A percentile compares a stretch with the other conserved stretches of the same genome.
phyloP scores from a whole-genome alignment of 192 early-diverging fungal genomes.

The Podila verticillata region DNA sequence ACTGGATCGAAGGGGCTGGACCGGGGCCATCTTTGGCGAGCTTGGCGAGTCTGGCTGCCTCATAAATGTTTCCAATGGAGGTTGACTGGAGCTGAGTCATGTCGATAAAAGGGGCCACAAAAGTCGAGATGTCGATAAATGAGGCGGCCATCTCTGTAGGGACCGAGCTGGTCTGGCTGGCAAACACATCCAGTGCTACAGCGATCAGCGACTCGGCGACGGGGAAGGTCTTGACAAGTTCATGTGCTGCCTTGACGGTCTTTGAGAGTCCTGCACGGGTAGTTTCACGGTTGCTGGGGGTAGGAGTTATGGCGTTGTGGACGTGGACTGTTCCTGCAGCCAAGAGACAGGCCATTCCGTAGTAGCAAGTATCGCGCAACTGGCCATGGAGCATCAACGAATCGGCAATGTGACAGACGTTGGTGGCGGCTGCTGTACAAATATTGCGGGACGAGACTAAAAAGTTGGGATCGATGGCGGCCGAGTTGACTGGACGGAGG shows the following conservation, averaged over 20 bases:
- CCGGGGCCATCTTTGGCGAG: conserved; percentile 48
- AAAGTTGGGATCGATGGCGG: conserved; percentile 47
- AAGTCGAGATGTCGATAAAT: conserved; percentile 49
- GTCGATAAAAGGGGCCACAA: conserved; percentile 47
- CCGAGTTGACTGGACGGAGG: conserved; percentile 49
- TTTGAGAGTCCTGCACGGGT: conserved; percentile 49
- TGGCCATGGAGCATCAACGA: conserved; percentile 47
- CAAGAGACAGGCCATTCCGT: conserved; percentile 52
- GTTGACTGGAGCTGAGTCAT: conserved; percentile 44
- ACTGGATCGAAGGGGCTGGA: conserved; percentile 48
- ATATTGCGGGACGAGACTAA: conserved; percentile 51
- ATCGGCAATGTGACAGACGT: conserved; percentile 54
- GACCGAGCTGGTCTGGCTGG: conserved; percentile 42
- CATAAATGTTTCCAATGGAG: conserved; percentile 47
- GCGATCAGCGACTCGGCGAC: conserved; percentile 49
- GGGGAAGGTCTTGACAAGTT: conserved; percentile 52
- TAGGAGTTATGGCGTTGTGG: conserved; percentile 51
- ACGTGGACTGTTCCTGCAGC: conserved; percentile 54
- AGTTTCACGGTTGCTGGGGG: conserved; percentile 46
- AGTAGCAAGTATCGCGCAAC: conserved; percentile 39
- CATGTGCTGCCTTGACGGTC: conserved; percentile 49
- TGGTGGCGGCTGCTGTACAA: conserved; percentile 52
- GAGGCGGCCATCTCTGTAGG: conserved; percentile 51
- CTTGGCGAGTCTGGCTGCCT: conserved; percentile 45
- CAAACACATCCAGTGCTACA: conserved; percentile 47